Base-by-base conservation (phyloP, 495 filamentous ascomycete genomes). In the Trichoderma virens region DNA sequence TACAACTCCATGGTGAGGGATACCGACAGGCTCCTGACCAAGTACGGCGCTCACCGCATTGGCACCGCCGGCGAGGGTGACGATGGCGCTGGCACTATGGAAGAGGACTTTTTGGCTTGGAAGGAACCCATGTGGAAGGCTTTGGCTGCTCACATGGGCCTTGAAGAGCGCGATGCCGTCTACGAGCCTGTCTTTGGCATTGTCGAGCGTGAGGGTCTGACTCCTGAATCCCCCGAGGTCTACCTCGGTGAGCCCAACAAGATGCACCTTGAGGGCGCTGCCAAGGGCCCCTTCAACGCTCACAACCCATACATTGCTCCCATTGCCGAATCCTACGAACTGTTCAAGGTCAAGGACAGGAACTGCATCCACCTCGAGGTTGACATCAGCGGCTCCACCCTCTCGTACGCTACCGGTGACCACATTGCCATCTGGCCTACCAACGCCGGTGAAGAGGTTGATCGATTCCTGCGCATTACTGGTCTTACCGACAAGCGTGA, bases 341-440 rank as follows among this genome's bases (percentile, higher is more conserved):
- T 97, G 27, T 99, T 99, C 78, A 89, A 82, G 38, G 91, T 93
- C 70, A 93, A 93, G 74, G 90, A 90, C 68, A 84, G 94, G 41
- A 98, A 98, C 79, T 99, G 94, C 72, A 77, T 99, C 69, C 94
- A 99, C 74, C 89, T 98, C 87, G 94, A 99, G 76, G 88, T 99
- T 69, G 90, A 93, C 73, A 84, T 99, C 71, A 87, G 86, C 66
- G 89, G 85, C 66, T 95, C 93, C 62, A 91, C 90, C 68, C 79
- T 98, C 61, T 85, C 82, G 54, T 99, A 99, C 77, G 91, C 93
- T 72, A 98, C 95, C 39, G 94, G 94, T 70, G 94, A 99, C 72
- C 94, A 99, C 77, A 88, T 99, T 68, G 94, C 94, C 43, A 77
- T 99, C 67, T 99, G 94, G 94, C 94, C 94, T 14, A 97, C 93